A percentile compares a stretch with the other conserved stretches of the same genome.
phyloP scores from a whole-genome alignment of 192 early-diverging fungal genomes.

The Backusella psychrophila region DNA sequence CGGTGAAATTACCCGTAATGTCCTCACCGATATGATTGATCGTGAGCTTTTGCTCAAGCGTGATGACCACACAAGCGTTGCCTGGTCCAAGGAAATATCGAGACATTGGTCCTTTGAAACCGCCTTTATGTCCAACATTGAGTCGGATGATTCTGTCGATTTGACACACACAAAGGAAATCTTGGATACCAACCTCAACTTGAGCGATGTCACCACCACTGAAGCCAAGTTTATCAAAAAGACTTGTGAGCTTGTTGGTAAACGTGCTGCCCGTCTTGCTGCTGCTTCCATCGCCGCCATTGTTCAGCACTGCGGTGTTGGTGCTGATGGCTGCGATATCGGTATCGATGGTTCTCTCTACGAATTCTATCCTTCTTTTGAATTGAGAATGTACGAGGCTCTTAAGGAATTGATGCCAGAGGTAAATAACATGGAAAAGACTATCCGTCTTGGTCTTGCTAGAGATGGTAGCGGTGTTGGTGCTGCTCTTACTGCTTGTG shows the following conservation, averaged over 20 bases:
- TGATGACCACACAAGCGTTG: conserved; percentile 22
- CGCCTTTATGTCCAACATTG: conserved; percentile 75
- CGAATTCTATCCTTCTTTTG: conserved; percentile 62
- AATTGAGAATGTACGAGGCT: conserved; percentile 70
- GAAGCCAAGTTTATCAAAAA: conserved; percentile 83
- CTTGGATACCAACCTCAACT: conserved; percentile 67
- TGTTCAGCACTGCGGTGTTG: conserved; percentile 57
- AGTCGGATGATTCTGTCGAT: conserved; percentile 62
- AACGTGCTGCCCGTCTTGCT: conserved; percentile 82
- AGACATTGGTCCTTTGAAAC: conserved; percentile 78
- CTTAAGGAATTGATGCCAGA: conserved; percentile 65
- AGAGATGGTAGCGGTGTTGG: conserved; percentile 43
- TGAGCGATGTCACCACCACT: conserved; percentile 58
- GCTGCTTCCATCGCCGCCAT: conserved; percentile 69
- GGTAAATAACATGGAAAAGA: conserved; percentile 14
- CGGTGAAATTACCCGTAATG: conserved; percentile 84
- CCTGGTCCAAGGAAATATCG: conserved; percentile 55
- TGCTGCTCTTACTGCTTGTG: conserved; percentile 36
- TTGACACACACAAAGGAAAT: conserved; percentile 66
- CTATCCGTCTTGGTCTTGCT: conserved; percentile 29
- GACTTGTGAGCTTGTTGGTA: conserved; percentile 82
- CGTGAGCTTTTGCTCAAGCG: conserved; percentile 77
- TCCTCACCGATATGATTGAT: conserved; percentile 79
- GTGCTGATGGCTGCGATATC: conserved; percentile 55
- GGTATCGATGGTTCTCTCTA: conserved; percentile 70